A percentile compares a stretch with the other conserved stretches of the same genome.
Conservation (phyloP, 306 rosid species). For the Luffa acutangula region DNA sequence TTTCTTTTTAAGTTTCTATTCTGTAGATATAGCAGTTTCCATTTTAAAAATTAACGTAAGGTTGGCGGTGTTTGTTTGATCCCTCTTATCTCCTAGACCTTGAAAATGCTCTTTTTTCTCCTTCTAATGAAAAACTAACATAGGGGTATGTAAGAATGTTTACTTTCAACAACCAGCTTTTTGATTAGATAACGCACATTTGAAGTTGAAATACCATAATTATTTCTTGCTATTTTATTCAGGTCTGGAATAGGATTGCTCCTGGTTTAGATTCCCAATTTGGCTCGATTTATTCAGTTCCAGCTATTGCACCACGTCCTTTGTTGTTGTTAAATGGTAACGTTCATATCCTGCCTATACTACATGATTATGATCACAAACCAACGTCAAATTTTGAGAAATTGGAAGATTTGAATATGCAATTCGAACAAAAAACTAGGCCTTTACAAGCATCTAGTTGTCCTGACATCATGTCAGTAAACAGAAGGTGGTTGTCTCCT, state of each 20-base stretch:
- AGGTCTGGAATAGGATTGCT: slow-evolving; percentile 95
- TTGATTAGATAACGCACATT: background rate
- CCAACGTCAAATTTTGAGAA: background rate
- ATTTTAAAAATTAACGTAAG: background rate
- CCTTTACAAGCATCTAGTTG: background rate
- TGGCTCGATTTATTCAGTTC: slow-evolving; percentile 60
- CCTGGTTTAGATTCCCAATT: slow-evolving; percentile 79
- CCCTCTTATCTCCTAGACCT: background rate
- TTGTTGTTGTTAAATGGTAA: slow-evolving; percentile 68
- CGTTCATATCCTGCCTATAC: background rate
- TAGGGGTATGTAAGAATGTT: background rate
- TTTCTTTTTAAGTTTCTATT: background rate
- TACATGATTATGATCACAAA: background rate
- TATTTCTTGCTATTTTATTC: slow-evolving; percentile 13
- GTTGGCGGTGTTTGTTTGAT: background rate
- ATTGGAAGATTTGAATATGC: background rate
- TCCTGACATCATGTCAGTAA: background rate
- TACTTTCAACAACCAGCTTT: background rate
- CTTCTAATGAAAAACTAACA: background rate
- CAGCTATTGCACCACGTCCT: slow-evolving; percentile 71
- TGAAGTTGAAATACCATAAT: slow-evolving; percentile 9
- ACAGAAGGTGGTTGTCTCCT: background rate
- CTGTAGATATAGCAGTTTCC: background rate
- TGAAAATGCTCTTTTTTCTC: background rate
- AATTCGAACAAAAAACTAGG: background rate